Evolutionary conservation across 2,329 filamentous ascomycete species (phyloP).

Genomic region (Allantophomopsis lycopodina): DNA sequence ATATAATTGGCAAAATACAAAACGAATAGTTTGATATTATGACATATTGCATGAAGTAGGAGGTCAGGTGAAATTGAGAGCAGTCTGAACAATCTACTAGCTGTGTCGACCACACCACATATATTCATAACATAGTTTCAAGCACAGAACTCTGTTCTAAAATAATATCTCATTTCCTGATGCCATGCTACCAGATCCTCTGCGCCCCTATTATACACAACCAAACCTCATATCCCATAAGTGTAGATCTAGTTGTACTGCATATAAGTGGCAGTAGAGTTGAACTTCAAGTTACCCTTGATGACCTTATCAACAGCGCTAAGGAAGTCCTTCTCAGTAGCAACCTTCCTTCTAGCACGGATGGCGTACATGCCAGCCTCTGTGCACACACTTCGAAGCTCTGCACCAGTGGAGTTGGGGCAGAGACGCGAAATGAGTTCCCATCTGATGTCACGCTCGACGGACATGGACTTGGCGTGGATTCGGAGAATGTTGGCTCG

Average conservation of each 20-base stretch:
- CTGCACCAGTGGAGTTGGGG: conserved; percentile 93
- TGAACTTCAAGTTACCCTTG: conserved; percentile 98
- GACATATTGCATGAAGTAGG: too few species aligned
- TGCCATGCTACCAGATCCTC: too few species aligned
- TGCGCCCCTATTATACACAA: too few species aligned
- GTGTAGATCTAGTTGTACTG: conserved; percentile 74
- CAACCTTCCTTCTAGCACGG: conserved; percentile 86
- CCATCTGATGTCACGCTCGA: conserved; percentile 97
- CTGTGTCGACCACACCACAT: too few species aligned
- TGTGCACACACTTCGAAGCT: conserved; percentile 90
- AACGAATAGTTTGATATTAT: too few species aligned
- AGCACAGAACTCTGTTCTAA: too few species aligned
- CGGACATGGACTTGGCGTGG: conserved; percentile 98
- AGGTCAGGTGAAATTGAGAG: too few species aligned
- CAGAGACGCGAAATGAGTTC: conserved; percentile 95
- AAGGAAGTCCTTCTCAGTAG: conserved; percentile 96
- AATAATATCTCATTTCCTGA: too few species aligned
- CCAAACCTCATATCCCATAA: too few species aligned
- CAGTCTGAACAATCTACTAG: too few species aligned
- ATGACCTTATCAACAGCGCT: conserved; percentile 99
- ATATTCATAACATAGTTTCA: too few species aligned
- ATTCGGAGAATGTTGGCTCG: conserved; percentile 96
- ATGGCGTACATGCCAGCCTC: conserved; percentile 99
- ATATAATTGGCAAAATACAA: too few species aligned
- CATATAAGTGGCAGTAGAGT: conserved; percentile 94